These are phyloP conservation scores for Camellia lanceoleosa DNA, from an alignment of 148 eudicot species.

Conservation along the genomic window DNA sequence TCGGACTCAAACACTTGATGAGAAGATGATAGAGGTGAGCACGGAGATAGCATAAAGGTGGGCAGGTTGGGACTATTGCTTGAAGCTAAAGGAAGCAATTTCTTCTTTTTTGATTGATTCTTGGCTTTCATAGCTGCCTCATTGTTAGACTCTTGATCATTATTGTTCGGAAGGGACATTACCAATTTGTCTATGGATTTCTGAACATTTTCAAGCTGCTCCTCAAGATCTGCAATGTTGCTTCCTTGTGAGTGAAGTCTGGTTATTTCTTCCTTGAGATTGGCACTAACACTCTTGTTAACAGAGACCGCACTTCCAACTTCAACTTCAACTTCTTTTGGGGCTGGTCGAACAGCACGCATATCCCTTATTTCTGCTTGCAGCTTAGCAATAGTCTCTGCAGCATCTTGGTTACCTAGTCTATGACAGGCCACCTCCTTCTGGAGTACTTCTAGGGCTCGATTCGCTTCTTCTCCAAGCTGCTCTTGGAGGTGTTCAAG, in stretches of 20 bases:
- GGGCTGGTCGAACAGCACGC: constrained; percentile 42
- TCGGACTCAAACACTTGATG: constrained; percentile 66
- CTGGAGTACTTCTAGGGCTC: constrained; percentile 90
- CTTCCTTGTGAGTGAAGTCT: constrained; percentile 93
- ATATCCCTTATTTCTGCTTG: constrained; percentile 86
- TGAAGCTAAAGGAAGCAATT: constrained; percentile 66
- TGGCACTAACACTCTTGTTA: constrained; percentile 86
- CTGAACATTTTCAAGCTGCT: constrained; percentile 94
- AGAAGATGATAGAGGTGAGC: constrained; percentile 67
- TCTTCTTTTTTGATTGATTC: constrained; percentile 66
- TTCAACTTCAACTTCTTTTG: constrained; percentile 53
- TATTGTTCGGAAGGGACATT: constrained; percentile 72
- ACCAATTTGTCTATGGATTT: constrained; percentile 80
- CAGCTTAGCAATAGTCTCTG: constrained; percentile 88
- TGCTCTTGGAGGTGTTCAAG: constrained; percentile 98
- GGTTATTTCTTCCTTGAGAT: constrained; percentile 91
- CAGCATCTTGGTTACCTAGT: constrained; percentile 94
- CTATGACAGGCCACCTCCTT: constrained; percentile 94
- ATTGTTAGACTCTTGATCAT: constrained; percentile 24
- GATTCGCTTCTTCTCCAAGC: constrained; percentile 91
- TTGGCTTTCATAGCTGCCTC: constrained; percentile 43
- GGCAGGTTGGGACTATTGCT: constrained; percentile 58
- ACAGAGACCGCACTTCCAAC: constrained; percentile 45
- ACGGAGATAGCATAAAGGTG: constrained; percentile 64
- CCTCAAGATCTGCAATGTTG: constrained; percentile 80